Conservation (phyloP, 495 filamentous ascomycete genomes). For the Aspergillus mulundensis region DNA sequence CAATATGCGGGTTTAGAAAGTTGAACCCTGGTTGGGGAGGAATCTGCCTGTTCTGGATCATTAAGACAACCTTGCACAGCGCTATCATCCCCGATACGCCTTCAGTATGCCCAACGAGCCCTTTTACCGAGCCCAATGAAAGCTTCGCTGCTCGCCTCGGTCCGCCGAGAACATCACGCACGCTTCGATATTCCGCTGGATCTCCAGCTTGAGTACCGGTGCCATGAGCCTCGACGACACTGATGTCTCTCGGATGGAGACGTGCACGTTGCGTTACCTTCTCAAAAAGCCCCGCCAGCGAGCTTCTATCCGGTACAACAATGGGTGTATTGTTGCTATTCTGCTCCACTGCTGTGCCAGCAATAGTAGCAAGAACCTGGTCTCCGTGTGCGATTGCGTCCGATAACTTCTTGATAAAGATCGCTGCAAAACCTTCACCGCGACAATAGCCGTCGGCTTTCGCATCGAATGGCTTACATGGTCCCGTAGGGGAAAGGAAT, state of each 20-base stretch:
- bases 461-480: slow-evolving; percentile 69
- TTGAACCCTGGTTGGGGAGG: slow-evolving; percentile 41
- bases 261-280: slow-evolving; percentile 53
- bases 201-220: slow-evolving; percentile 74
- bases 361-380: slow-evolving; percentile 58
- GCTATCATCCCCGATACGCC: slow-evolving; percentile 43
- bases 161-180: slow-evolving; percentile 33
- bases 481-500: slow-evolving; percentile 39
- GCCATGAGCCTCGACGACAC: slow-evolving; percentile 74
- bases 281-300: slow-evolving; percentile 55
- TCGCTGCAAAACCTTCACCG: slow-evolving; percentile 59
- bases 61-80: slow-evolving; percentile 44
- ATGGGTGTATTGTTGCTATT: slow-evolving; percentile 64
- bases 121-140: slow-evolving; percentile 44
- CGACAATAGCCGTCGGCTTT: slow-evolving; percentile 72
- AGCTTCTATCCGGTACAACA: slow-evolving; percentile 62
- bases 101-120: slow-evolving; percentile 50
- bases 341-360: slow-evolving; percentile 61
- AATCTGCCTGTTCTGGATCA: slow-evolving; percentile 43
- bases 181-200: slow-evolving; percentile 52
- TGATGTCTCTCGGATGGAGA: slow-evolving; percentile 58
- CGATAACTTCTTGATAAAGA: slow-evolving; percentile 63
- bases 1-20: slow-evolving; percentile 37
- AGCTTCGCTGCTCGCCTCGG: slow-evolving; percentile 19
- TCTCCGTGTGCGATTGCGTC: slow-evolving; percentile 61